Base-by-base conservation (phyloP, 1,284 basidiomycete genomes). In the Rhodotorula mucilaginosa region DNA sequence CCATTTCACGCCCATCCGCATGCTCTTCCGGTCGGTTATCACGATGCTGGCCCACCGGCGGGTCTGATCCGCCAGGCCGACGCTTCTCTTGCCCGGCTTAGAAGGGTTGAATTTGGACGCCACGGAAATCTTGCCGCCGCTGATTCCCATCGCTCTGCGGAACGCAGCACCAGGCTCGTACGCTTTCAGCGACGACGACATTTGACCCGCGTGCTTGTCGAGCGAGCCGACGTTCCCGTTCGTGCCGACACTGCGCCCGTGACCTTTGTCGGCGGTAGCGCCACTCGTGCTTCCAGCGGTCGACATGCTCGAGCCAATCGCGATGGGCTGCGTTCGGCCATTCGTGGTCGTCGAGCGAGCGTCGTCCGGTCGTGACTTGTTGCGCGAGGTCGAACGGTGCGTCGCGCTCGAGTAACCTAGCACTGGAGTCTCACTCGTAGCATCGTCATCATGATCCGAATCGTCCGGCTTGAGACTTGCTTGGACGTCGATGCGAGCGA, bases 1-100 rank as follows among this genome's bases (percentile, higher is more conserved):
- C 96, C 96, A 99, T 80, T 98, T 97, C 82, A 96, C 88, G 47
- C 70, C 71, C 5, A 75, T 31, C 23, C 75, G 71, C 68, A 77
- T 64, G 57, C 73, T 76, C 44, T 73, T 67, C 10, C 70, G 49
- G 31, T 76, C 74, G 10, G 72, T 51, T 10, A 76, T 68, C 46
- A 79, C 73, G 44, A 79, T 77, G n/a, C 73, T 72, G 39, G 70
- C 69, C 79, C 77, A 79, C 49, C 77, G 64, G 52, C 74, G 57
- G 52, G 74, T 70, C 60, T 76, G 74, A 52, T 76, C 74, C 23
- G 74, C 74, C 15, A 76, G 54, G 3, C 74, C 74, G n/a, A 68
- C 57, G 56, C 74, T 76, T 23, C 67, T 59, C 68, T 70, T 76
- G 16, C 73, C 73, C 19, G 75, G 73, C 65, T 76, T 76, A 10